Evolutionary conservation across 2,329 filamentous ascomycete species (phyloP).

Genomic region (Neonectria punicea): DNA sequence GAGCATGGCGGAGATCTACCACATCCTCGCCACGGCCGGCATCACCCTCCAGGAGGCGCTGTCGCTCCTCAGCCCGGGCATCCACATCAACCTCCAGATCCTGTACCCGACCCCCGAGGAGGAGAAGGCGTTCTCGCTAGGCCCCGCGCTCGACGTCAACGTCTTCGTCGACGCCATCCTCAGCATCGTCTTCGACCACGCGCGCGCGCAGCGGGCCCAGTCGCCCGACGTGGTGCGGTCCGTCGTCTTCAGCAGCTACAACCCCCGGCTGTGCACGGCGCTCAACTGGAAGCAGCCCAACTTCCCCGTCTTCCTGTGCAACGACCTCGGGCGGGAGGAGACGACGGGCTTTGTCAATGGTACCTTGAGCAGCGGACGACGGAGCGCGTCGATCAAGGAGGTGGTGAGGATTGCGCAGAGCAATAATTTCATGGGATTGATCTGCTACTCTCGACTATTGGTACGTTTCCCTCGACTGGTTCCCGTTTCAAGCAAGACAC

Average conservation of each 20-base stretch:
- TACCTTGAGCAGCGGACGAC: slow-evolving; percentile 70
- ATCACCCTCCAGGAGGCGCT: slow-evolving; percentile 84
- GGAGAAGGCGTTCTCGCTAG: slow-evolving; percentile 75
- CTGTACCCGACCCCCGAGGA: slow-evolving; percentile 84
- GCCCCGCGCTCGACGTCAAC: slow-evolving; percentile 85
- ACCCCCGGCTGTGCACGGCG: slow-evolving; percentile 88
- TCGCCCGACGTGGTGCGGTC: slow-evolving; percentile 80
- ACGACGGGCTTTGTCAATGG: slow-evolving; percentile 50
- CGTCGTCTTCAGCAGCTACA: slow-evolving; percentile 94
- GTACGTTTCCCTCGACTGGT: slow-evolving; percentile 61
- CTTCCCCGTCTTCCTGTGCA: slow-evolving; percentile 95
- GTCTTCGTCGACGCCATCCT: slow-evolving; percentile 85
- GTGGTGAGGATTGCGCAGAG: slow-evolving; percentile 90
- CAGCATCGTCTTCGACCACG: slow-evolving; percentile 90
- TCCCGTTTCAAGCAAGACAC: background rate
- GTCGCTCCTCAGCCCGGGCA: slow-evolving; percentile 75
- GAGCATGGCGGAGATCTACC: slow-evolving; percentile 74
- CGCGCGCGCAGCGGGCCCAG: slow-evolving; percentile 71
- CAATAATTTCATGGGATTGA: slow-evolving; percentile 98
- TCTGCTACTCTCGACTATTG: slow-evolving; percentile 87
- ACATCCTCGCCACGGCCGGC: slow-evolving; percentile 78
- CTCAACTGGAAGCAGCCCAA: slow-evolving; percentile 99
- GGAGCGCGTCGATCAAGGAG: slow-evolving; percentile 90
- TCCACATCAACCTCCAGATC: slow-evolving; percentile 93
- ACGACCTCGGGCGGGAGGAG: slow-evolving; percentile 80